These are phyloP conservation scores for Ceratocystis alfenasii DNA, from an alignment of 2,329 filamentous ascomycete species.

Conservation along the genomic window DNA sequence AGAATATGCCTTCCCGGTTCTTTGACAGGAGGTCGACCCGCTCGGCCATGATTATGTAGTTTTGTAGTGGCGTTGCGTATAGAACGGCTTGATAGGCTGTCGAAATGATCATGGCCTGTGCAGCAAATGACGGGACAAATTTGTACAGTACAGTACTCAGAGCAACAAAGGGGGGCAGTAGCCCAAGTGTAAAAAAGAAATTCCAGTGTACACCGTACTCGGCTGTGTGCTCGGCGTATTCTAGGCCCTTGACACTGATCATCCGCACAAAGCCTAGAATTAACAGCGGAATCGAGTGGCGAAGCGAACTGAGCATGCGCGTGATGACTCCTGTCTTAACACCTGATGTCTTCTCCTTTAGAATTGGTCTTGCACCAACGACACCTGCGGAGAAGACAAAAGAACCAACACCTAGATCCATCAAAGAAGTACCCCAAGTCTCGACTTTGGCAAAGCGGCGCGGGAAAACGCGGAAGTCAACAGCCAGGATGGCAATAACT, in stretches of 20 bases:
- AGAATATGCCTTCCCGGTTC: slow-evolving; percentile 93
- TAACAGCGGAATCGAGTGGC: slow-evolving; percentile 74
- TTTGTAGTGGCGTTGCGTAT: slow-evolving; percentile 65
- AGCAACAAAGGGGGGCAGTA: slow-evolving; percentile 80
- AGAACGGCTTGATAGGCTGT: slow-evolving; percentile 63
- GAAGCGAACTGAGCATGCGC: slow-evolving; percentile 54
- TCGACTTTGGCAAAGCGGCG: slow-evolving; percentile 94
- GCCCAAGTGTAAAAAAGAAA: slow-evolving; percentile 92
- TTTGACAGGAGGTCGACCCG: slow-evolving; percentile 68
- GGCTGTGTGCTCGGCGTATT: slow-evolving; percentile 93
- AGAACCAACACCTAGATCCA: slow-evolving; percentile 94
- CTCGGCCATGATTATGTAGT: slow-evolving; percentile 71
- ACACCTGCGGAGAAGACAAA: slow-evolving; percentile 92
- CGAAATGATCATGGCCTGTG: slow-evolving; percentile 57
- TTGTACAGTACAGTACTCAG: slow-evolving; percentile 62
- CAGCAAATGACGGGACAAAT: slow-evolving; percentile 63
- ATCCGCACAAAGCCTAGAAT: slow-evolving; percentile 69
- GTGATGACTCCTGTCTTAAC: slow-evolving; percentile 38
- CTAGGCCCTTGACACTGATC: slow-evolving; percentile 80
- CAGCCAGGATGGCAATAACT: slow-evolving; percentile 84
- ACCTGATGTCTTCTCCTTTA: slow-evolving; percentile 54
- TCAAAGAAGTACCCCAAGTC: slow-evolving; percentile 98
- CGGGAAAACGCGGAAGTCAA: slow-evolving; percentile 88
- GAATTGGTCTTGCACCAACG: slow-evolving; percentile 70
- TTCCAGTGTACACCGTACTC: slow-evolving; percentile 99